Percentiles rank a stretch among this genome's conserved stretches.
Evolutionary conservation across 495 filamentous ascomycete genomes (phyloP).

Genomic region (Cercophora sp.): DNA sequence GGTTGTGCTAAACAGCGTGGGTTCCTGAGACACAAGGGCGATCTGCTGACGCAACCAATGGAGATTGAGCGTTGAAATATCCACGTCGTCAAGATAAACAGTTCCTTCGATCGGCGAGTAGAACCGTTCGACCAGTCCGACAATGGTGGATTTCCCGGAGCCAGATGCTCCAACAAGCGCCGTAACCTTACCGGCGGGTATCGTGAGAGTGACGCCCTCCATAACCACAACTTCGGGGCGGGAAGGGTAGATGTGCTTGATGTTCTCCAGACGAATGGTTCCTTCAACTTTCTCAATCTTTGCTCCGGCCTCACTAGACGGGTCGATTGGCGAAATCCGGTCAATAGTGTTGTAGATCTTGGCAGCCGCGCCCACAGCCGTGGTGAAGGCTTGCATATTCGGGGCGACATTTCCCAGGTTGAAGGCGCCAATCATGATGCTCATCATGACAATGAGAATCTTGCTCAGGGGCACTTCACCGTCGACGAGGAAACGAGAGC

Average conservation of each 20-base stretch:
- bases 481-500: conserved; percentile 69
- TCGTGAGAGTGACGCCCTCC: conserved; percentile 68
- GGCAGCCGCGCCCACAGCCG: conserved; percentile 71
- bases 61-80: conserved; percentile 77
- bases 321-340: conserved; percentile 80
- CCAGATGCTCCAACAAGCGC: conserved; percentile 86
- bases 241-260: conserved; percentile 93
- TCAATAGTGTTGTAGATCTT: conserved; percentile 95
- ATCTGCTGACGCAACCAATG: conserved; percentile 91
- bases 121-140: conserved; percentile 88
- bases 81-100: conserved; percentile 78
- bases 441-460: conserved; percentile 78
- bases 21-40: conserved; percentile 80
- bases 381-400: conserved; percentile 72
- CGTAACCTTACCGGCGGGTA: conserved; percentile 83
- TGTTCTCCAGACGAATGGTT: conserved; percentile 71
- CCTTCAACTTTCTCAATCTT: conserved; percentile 70
- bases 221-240: conserved; percentile 86
- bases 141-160: conserved; percentile 86
- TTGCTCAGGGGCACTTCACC: conserved; percentile 53
- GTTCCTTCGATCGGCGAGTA: conserved; percentile 81
- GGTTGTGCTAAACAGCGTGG: conserved; percentile 76
- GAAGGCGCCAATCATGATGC: conserved; percentile 88
- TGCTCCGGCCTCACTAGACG: conserved; percentile 63
- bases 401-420: conserved; percentile 85